Conservation (phyloP, 208 protist genomes). For the Entamoeba histolytica region DNA sequence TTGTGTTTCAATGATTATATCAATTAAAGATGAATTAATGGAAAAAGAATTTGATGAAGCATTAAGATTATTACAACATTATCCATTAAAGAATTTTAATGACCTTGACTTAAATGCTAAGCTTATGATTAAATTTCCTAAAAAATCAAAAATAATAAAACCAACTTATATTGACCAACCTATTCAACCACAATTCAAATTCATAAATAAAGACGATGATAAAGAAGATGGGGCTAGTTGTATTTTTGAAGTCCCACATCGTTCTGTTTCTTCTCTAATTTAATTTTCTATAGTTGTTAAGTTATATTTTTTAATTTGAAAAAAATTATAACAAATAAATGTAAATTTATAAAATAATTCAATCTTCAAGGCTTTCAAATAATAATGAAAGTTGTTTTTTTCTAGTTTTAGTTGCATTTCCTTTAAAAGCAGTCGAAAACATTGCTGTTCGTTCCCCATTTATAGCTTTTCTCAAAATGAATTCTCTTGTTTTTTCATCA, state of each 20-base stretch:
- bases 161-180: no score
- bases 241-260: no score
- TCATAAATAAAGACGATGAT: no score
- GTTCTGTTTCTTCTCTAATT: no score
- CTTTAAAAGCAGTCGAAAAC: background rate
- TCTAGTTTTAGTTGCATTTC: background rate
- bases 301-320: no score
- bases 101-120: background rate
- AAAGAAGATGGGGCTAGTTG: no score
- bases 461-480: background rate
- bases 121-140: background rate
- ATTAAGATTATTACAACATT: background rate
- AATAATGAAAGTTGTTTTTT: background rate
- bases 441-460: background rate
- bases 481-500: background rate
- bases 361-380: background rate
- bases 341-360: background rate
- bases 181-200: no score
- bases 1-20: background rate
- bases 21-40: background rate
- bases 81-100: background rate
- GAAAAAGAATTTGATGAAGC: background rate
- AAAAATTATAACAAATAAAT: no score
- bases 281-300: no score
- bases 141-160: background rate